A percentile compares a stretch with the other conserved stretches of the same genome.
Conservation (phyloP, 805 yeast species). For the Wickerhamiella sergipiensis region DNA sequence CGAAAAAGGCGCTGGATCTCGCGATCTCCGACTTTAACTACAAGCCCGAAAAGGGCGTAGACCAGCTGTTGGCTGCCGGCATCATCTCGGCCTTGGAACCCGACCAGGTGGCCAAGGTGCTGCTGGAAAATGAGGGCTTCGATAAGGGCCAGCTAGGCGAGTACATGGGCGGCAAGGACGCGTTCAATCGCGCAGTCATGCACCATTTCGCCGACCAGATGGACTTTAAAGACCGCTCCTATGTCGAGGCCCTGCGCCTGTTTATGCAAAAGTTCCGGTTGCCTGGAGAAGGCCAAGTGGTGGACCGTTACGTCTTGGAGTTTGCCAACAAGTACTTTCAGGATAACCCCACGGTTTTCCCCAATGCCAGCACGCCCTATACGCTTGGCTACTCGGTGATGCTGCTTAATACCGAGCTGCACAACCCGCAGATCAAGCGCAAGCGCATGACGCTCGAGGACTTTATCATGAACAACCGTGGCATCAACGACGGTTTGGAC, state of each 20-base stretch:
- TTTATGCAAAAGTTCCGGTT: slow-evolving; percentile 81
- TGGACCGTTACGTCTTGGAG: slow-evolving; percentile 91
- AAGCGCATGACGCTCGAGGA: slow-evolving; percentile 77
- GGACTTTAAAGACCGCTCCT: slow-evolving; percentile 54
- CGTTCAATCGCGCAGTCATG: slow-evolving; percentile 67
- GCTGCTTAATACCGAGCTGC: slow-evolving; percentile 88
- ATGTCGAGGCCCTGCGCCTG: slow-evolving; percentile 74
- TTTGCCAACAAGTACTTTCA: slow-evolving; percentile 86
- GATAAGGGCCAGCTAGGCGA: slow-evolving; percentile 84
- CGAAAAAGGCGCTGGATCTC: slow-evolving; percentile 69
- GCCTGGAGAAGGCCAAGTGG: slow-evolving; percentile 97
- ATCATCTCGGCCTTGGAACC: slow-evolving; percentile 53
- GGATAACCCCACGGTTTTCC: slow-evolving; percentile 71
- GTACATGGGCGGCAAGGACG: slow-evolving; percentile 79
- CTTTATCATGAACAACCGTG: slow-evolving; percentile 74
- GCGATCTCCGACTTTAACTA: slow-evolving; percentile 69
- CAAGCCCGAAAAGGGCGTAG: slow-evolving; percentile 72
- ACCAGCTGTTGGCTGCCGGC: slow-evolving; percentile 43
- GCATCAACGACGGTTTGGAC: slow-evolving; percentile 84
- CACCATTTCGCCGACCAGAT: slow-evolving; percentile 83
- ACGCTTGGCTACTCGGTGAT: slow-evolving; percentile 84
- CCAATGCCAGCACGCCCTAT: slow-evolving; percentile 90
- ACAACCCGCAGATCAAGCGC: slow-evolving; percentile 70
- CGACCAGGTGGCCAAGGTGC: slow-evolving; percentile 55
- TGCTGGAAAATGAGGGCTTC: slow-evolving; percentile 54